Conservation (phyloP, 495 filamentous ascomycete genomes). For the Penicillium salamii region DNA sequence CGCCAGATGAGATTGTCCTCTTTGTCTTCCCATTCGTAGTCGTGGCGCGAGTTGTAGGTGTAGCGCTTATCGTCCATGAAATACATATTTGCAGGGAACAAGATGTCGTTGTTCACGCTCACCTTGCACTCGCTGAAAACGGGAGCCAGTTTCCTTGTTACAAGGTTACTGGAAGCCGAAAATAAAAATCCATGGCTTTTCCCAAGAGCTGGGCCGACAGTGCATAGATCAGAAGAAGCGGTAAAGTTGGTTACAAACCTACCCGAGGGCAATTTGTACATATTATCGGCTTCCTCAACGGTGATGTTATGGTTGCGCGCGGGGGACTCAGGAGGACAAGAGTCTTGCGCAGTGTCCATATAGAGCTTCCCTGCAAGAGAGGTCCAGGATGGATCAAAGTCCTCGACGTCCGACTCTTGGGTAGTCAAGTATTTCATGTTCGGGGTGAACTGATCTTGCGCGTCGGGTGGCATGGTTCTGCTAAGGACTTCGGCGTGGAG, state of each 20-base stretch:
- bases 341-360: slow-evolving; percentile 59
- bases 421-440: slow-evolving; percentile 27
- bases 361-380: slow-evolving; percentile 43
- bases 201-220: slow-evolving; percentile 47
- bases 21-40: slow-evolving; percentile 42
- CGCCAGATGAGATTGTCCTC: slow-evolving; percentile 46
- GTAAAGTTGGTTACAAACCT: slow-evolving; percentile 68
- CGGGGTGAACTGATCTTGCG: slow-evolving; percentile 34
- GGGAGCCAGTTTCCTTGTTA: slow-evolving; percentile 54
- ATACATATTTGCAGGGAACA: slow-evolving; percentile 77
- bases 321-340: slow-evolving; percentile 58
- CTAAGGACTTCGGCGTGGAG: slow-evolving; percentile 53
- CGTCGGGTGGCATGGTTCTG: slow-evolving; percentile 36
- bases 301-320: slow-evolving; percentile 48
- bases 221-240: slow-evolving; percentile 63
- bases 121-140: slow-evolving; percentile 77
- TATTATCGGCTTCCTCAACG: slow-evolving; percentile 25
- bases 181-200: slow-evolving; percentile 70
- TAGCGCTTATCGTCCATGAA: slow-evolving; percentile 70
- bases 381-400: slow-evolving; percentile 23
- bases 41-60: slow-evolving; percentile 38
- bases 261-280: slow-evolving; percentile 36
- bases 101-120: slow-evolving; percentile 73
- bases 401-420: slow-evolving; percentile 14
- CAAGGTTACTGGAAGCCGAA: slow-evolving; percentile 52